Percentiles rank a stretch among this genome's conserved stretches.
These are phyloP conservation scores for Aspergillus mulundensis DNA, from an alignment of 495 filamentous ascomycete genomes.

Conservation along the genomic window DNA sequence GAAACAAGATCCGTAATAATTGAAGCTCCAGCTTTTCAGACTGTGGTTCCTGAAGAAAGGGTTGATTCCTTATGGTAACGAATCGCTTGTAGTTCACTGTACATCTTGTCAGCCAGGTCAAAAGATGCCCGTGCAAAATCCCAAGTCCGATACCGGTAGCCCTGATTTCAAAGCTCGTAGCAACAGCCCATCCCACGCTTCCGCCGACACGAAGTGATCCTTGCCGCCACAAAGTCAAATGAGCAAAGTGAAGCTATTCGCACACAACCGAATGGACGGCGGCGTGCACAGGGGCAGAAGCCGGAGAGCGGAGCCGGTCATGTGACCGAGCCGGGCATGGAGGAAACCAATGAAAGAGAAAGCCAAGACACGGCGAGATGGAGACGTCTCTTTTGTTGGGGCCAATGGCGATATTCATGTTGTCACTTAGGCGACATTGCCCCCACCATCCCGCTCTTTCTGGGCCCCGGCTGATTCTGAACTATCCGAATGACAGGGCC, in stretches of 20 bases:
- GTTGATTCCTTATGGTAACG: too few relatives aligned
- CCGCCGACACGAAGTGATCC: conserved; percentile 3
- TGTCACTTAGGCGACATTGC: neutral
- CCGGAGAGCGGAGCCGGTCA: neutral
- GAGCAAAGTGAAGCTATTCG: conserved; percentile 5
- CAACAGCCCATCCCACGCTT: conserved; percentile 8
- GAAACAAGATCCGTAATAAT: too few relatives aligned
- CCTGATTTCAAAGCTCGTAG: too few relatives aligned
- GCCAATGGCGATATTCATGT: neutral
- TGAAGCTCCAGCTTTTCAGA: too few relatives aligned
- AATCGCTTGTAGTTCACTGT: too few relatives aligned
- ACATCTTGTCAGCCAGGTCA: too few relatives aligned
- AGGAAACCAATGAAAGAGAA: neutral
- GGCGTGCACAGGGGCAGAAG: neutral
- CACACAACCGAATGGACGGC: neutral
- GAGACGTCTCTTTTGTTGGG: neutral
- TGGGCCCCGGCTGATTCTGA: neutral
- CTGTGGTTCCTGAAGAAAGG: too few relatives aligned
- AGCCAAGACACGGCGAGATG: neutral
- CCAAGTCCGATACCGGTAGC: too few relatives aligned
- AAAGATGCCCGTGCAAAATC: too few relatives aligned
- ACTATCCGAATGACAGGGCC: too few relatives aligned
- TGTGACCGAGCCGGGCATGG: neutral
- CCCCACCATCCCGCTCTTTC: neutral
- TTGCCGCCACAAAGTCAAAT: conserved; percentile 1